Base-by-base conservation (phyloP, 768 basidiomycete genomes). In the Sarcomyxa edulis region DNA sequence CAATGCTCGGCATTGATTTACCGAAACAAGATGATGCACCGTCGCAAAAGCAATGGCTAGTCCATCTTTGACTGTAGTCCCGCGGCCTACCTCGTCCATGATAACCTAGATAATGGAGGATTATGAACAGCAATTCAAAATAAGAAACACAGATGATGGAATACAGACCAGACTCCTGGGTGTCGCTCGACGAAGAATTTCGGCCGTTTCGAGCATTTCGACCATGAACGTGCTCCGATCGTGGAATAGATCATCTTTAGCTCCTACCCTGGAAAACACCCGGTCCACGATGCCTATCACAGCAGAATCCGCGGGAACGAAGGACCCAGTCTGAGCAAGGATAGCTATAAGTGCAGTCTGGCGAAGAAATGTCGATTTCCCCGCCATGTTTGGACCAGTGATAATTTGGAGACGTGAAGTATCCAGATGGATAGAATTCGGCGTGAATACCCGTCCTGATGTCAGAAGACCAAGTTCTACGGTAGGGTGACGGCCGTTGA, bases 51-150 rank as follows among this genome's bases (percentile, higher is more conserved):
- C 94, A 35, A 98, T 89, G 0, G 95, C 91, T 10, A 97, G 60
- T 7, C 95, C 95, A 51, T 96, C 94, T 44, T 79, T 79, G 6
- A 93, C 80, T 0, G 93, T 93, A 5, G 95, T 98, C 23, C 95
- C 95, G 48, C 95, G 68, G 5, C 95, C 95, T n/a, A 99, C 93
- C 66, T 99, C 95, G 55, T 99, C 95, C 90, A 99, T 94, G 46
- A 99, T 94, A n/a, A 98, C 86, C 90, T 93, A 22, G 4, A 33
- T 27, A 16, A 27, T 12, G 15, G 14, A 6, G 21, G 20, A 25
- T 19, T 16, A 42, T 38, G 4, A 37, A 51, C 24, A 29, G 21
- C 3, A 10, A 26, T 9, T 16, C 30, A n/a, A n/a, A n/a, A n/a
- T n/a, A n/a, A 38, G 19, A 10, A 9, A n/a, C 16, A 37, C 4